These are phyloP conservation scores for Ustilago crameri DNA, from an alignment of 1,284 basidiomycete genomes.

Conservation along the genomic window DNA sequence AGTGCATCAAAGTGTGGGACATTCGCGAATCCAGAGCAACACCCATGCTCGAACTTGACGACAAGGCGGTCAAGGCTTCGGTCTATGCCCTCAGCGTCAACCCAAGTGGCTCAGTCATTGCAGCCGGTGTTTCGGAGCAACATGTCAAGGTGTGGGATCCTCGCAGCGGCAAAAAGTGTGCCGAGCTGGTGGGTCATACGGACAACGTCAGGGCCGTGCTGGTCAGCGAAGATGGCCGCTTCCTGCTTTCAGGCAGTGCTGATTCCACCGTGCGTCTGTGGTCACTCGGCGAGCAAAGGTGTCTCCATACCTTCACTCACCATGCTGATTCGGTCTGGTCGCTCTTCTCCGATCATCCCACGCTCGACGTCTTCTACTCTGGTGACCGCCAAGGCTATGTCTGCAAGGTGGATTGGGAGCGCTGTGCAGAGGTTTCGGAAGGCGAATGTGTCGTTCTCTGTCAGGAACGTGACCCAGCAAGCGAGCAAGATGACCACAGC, in stretches of 20 bases:
- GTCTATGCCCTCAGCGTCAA: conserved; percentile 71
- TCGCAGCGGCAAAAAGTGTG: conserved; percentile 69
- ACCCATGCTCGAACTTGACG: conserved; percentile 57
- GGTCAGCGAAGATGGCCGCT: conserved; percentile 87
- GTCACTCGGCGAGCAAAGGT: conserved; percentile 88
- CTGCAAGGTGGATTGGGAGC: conserved; percentile 88
- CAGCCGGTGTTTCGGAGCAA: conserved; percentile 88
- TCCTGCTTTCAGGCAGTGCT: conserved; percentile 68
- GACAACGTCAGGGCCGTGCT: conserved; percentile 93
- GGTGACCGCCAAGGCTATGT: conserved; percentile 91
- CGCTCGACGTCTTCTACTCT: conserved; percentile 92
- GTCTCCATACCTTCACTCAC: conserved; percentile 94
- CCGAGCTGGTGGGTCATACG: conserved; percentile 78
- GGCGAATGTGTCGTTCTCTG: conserved; percentile 85
- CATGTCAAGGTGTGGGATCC: conserved; percentile 94
- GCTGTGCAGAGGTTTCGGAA: conserved; percentile 81
- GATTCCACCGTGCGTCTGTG: conserved; percentile 86
- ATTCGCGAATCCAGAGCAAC: conserved; percentile 56
- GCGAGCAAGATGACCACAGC: conserved; percentile 5
- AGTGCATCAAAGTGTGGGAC: conserved; percentile 88
- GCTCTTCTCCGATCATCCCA: conserved; percentile 84
- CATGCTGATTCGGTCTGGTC: conserved; percentile 97
- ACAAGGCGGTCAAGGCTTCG: conserved; percentile 41
- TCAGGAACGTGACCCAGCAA: conserved; percentile 29
- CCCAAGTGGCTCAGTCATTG: conserved; percentile 81